Percentiles rank a stretch among this genome's conserved stretches.
Conservation (phyloP, 2,329 filamentous ascomycete species). For the Cercospora nicotianae region DNA sequence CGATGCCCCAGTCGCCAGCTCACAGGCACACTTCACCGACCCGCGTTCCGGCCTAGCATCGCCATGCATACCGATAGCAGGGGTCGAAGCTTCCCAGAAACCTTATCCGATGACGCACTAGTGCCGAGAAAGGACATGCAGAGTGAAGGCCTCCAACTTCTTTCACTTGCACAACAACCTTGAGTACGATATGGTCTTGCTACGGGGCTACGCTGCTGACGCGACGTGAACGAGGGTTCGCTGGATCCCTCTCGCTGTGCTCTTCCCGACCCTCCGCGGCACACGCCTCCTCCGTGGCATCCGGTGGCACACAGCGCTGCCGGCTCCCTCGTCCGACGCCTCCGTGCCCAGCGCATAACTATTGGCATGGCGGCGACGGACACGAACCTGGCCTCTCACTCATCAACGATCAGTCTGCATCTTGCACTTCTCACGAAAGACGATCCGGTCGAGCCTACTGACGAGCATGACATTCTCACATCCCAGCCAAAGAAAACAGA, state of each 20-base stretch:
- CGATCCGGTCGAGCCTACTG: background rate
- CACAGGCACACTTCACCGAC: conserved; percentile 7
- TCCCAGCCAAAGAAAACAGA: background rate
- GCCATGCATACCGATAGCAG: background rate
- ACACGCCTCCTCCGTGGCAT: background rate
- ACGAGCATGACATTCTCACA: background rate
- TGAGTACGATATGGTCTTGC: background rate
- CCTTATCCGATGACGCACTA: conserved; percentile 11
- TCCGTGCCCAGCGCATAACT: conserved; percentile 1
- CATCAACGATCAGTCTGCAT: background rate
- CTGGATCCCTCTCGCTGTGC: background rate
- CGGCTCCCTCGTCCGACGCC: background rate
- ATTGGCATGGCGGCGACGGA: background rate
- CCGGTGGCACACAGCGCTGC: background rate
- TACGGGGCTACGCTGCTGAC: background rate
- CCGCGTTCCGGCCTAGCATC: conserved; percentile 7
- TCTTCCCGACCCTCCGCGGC: background rate
- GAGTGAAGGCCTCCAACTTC: background rate
- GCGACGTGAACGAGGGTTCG: background rate
- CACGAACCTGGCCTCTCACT: background rate
- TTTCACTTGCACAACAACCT: background rate
- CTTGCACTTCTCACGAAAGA: background rate
- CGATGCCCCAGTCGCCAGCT: background rate
- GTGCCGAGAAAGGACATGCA: background rate
- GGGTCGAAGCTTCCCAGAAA: conserved; percentile 1